Evolutionary conservation across 2,329 filamentous ascomycete species (phyloP).

Genomic region (Venturia pyrina): DNA sequence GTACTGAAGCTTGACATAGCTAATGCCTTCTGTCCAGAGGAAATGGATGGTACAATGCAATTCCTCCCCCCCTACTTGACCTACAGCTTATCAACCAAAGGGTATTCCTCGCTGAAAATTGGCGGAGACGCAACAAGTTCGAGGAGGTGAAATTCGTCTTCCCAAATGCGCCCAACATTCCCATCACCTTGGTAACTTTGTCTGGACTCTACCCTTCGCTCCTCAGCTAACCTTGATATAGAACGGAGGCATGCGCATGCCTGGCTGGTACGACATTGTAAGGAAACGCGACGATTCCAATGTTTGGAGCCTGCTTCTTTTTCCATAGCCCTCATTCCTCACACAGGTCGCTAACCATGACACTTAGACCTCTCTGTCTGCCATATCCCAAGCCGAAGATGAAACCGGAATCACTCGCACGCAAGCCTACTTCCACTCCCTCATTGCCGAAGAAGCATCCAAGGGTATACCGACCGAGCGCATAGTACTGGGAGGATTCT

Average conservation of each 20-base stretch:
- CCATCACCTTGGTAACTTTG: conserved; percentile 63
- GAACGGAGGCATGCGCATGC: conserved; percentile 72
- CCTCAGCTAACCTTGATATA: conserved; percentile 22
- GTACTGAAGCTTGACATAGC: not conserved
- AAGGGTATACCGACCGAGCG: conserved; percentile 71
- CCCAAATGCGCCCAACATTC: conserved; percentile 78
- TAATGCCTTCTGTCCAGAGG: conserved; percentile 8
- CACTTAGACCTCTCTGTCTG: conserved; percentile 5
- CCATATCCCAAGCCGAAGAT: conserved; percentile 44
- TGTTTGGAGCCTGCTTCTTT: conserved; percentile 1
- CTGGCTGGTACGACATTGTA: conserved; percentile 80
- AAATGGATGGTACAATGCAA: conserved; percentile 53
- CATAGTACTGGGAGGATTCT: conserved; percentile 79
- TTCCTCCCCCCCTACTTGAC: not conserved
- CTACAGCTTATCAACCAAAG: conserved; percentile 26
- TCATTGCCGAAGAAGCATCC: conserved; percentile 73
- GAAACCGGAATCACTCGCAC: conserved; percentile 64
- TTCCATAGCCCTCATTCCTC: conserved; percentile 33
- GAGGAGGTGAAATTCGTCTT: conserved; percentile 90
- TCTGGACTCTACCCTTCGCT: conserved; percentile 13
- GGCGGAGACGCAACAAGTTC: conserved; percentile 68
- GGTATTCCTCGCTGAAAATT: conserved; percentile 76
- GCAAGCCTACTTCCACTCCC: conserved; percentile 62
- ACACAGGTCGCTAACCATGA: not conserved
- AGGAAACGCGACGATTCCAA: conserved; percentile 18